A percentile compares a stretch with the other conserved stretches of the same genome.
Evolutionary conservation across 352 stramenopile species (phyloP).

Genomic region (Phytophthora citrophthora): DNA sequence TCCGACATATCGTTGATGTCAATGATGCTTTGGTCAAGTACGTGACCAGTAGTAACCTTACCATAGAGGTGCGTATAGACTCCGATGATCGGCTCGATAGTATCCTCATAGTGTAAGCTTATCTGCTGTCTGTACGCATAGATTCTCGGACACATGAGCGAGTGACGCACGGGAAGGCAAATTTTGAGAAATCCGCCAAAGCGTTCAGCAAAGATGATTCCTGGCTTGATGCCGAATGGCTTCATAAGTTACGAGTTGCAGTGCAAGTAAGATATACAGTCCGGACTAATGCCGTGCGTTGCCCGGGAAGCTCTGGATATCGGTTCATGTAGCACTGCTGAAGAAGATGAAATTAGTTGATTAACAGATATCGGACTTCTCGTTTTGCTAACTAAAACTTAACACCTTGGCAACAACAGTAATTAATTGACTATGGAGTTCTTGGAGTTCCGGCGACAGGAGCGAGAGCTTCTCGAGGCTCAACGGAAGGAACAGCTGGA

Average conservation of each 20-base stretch:
- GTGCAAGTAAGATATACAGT: no score
- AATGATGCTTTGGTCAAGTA: constrained; percentile 62
- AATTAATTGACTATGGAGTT: constrained; percentile 1
- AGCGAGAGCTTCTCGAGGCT: constrained; percentile 10
- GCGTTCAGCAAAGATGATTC: not conserved
- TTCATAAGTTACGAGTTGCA: not conserved
- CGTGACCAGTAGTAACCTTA: constrained; percentile 44
- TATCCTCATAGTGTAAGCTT: no score
- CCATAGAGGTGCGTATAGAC: constrained; percentile 46
- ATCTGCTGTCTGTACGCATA: constrained; percentile 13
- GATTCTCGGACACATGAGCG: constrained; percentile 27
- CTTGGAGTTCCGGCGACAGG: not conserved
- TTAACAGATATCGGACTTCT: no score
- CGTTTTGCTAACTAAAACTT: no score
- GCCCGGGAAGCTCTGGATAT: no score
- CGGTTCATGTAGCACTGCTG: no score
- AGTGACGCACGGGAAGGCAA: constrained; percentile 5
- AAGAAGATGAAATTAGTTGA: no score
- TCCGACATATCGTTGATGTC: constrained; percentile 54
- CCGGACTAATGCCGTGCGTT: no score
- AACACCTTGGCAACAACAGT: no score
- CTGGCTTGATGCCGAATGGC: constrained; percentile 9
- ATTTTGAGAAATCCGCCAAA: constrained; percentile 1
- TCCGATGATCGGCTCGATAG: no score
- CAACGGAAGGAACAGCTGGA: constrained; percentile 16